Evolutionary conservation across 306 rosid species (phyloP), one percentile per base, ranked within the genome.

Genomic region (Castanea mollissima): DNA sequence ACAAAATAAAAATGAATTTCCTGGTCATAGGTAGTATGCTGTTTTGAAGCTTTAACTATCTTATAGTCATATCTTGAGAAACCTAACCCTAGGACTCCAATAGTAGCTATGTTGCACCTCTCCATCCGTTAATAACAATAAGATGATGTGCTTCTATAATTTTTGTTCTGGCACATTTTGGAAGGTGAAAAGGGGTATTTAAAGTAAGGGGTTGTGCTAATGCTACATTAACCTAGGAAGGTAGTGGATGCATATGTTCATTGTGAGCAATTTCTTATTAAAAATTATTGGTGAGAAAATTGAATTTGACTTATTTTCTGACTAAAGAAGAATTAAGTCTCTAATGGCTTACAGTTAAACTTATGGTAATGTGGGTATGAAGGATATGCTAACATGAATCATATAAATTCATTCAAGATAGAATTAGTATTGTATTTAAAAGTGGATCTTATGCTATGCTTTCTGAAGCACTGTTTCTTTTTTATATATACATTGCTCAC

Each of bases 301-400:
- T 34, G 49, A 54, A 71, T 71, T 68, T 52, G 78, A 81, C 69
- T 44, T 55, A 70, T 72, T 14, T 14, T 78, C 75, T 60, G 81
- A 81, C 52, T 67, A 10, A 21, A 55, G 78, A 55, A 57, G 74
- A 56, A 25, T 3, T 32, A 52, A 64, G 70, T 6, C 38, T 27
- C 69, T 63, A 35, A 18, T 29, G 35, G 32, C 70, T 64, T 4
- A 15, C 21, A 6, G 41, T 18, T 63, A 32, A 59, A 59, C n/a
- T 67, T 18, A 34, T 34, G 49, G 15, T 35, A 32, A 67, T 9
- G 52, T 46, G n/a, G 25, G 23, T 32, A 19, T 32, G 51, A 34
- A 46, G n/a, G 51, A 35, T 67, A 2, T 64, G 34, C 21, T 38
- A 64, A 18, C 52, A 35, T 68, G 72, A 34, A 34, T n/a, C 16